Base-by-base conservation (phyloP, 768 basidiomycete genomes). In the Candolleomyces eurysporus region DNA sequence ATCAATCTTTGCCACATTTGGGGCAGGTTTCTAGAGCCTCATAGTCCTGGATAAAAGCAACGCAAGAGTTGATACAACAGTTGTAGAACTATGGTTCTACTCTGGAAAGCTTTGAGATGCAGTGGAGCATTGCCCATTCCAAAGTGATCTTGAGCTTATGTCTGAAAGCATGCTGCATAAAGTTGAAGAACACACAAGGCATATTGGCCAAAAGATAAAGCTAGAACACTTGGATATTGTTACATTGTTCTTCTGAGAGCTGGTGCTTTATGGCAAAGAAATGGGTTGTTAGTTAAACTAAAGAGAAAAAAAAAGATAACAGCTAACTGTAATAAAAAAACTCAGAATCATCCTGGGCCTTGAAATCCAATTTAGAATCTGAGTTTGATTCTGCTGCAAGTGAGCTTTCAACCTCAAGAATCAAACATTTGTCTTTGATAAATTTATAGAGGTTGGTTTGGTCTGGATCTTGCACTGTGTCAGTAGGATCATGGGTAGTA, bases 31-130 rank as follows among this genome's bases (percentile, higher is more conserved):
- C 53, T 1, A 50, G 26, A 4, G 67, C 54, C 3, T 45, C 16
- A 48, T 68, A 65, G 26, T 64, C 39, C 1, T 67, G 67, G 0
- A 71, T 71, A 54, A 69, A 78, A 31, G 68, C 63, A 21, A 72
- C 63, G 59, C 77, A 79, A 0, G 69, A 72, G 40, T 72, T 69
- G 8, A 68, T 40, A 60, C 78, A 79, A 50, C 76, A 78, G 57
- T 77, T 62, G 54, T 70, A 69, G 48, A 57, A 71, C 6, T 54
- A 36, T 0, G 71, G 71, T 5, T 57, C 21, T 3, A 78, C 55
- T 4, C 65, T 66, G 1, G 72, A 67, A 1, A 78, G 61, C 3
- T 66, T 45, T 2, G 69, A 68, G 14, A 74, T 17, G 2, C 65
- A 64, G 8, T 64, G 61, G 4, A 66, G 39, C 21, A 71, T 71